Evolutionary conservation across 805 yeast species (phyloP).

Genomic region (Monosporozyma yasuniensis): DNA sequence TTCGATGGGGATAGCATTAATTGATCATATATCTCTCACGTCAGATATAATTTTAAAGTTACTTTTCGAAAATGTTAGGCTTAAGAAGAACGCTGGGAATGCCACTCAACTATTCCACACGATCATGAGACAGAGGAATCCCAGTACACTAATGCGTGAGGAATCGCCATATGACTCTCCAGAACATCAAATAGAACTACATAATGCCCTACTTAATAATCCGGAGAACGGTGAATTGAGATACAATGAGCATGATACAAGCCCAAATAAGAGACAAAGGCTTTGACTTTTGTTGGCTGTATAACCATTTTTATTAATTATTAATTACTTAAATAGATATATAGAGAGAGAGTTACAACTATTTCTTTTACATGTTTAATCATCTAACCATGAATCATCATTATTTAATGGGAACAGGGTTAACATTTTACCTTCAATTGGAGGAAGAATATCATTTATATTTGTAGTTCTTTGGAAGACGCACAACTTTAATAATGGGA

Average conservation of each 20-base stretch:
- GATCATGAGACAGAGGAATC: background rate
- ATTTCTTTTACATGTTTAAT: background rate
- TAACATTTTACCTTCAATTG: conserved; percentile 20
- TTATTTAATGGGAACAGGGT: conserved; percentile 22
- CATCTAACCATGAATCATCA: conserved; percentile 27
- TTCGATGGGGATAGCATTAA: background rate
- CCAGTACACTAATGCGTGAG: background rate
- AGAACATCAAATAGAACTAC: background rate
- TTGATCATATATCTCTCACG: background rate
- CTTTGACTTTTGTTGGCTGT: background rate
- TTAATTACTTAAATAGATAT: background rate
- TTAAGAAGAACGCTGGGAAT: background rate
- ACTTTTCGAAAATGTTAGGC: background rate
- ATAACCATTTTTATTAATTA: background rate
- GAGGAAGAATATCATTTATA: conserved; percentile 23
- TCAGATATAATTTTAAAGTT: background rate
- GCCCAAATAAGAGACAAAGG: background rate
- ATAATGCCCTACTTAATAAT: background rate
- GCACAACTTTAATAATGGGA: conserved; percentile 23
- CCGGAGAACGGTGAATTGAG: background rate
- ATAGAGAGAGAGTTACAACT: background rate
- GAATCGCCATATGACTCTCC: background rate
- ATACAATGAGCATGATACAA: background rate
- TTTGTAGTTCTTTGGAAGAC: conserved; percentile 24
- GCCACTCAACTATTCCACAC: background rate